A percentile compares a stretch with the other conserved stretches of the same genome.
phyloP scores from a whole-genome alignment of 306 rosid species.

The Prunus mongolica region DNA sequence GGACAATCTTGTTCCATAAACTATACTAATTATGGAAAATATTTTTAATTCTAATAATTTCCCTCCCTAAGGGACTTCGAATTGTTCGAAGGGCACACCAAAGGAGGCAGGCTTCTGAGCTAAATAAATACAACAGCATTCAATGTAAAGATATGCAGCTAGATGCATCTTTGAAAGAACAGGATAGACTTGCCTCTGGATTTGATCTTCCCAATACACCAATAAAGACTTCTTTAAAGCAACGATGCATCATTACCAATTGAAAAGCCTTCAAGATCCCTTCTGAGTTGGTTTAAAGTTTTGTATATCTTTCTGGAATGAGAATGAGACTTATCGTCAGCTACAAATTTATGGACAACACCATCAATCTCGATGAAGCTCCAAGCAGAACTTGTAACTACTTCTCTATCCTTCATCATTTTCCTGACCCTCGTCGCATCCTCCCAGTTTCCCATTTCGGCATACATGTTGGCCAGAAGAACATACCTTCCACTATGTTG shows the following conservation, averaged over 20 bases:
- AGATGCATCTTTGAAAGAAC: neutral
- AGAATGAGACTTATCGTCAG: slow-evolving; percentile 31
- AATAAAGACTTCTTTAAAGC: neutral
- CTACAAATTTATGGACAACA: slow-evolving; percentile 42
- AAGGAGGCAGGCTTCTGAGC: neutral
- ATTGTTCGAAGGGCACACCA: neutral
- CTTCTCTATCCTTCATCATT: slow-evolving; percentile 40
- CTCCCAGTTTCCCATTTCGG: slow-evolving; percentile 44
- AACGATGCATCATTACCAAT: slow-evolving; percentile 6
- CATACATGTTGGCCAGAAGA: slow-evolving; percentile 43
- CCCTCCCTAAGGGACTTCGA: neutral
- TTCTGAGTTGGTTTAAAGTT: slow-evolving; percentile 28
- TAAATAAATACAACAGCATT: neutral
- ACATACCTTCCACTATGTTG: slow-evolving; percentile 49
- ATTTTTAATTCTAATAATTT: neutral
- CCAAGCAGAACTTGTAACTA: slow-evolving; percentile 33
- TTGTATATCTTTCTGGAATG: slow-evolving; percentile 21
- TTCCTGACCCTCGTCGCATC: slow-evolving; percentile 38
- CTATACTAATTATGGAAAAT: neutral
- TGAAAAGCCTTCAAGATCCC: slow-evolving; percentile 24
- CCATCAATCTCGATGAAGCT: slow-evolving; percentile 51
- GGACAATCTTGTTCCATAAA: neutral
- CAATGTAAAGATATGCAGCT: neutral
- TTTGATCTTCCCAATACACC: neutral
- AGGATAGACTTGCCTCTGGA: neutral